Conservation (phyloP, 768 basidiomycete species). For the Podaxis sp. region DNA sequence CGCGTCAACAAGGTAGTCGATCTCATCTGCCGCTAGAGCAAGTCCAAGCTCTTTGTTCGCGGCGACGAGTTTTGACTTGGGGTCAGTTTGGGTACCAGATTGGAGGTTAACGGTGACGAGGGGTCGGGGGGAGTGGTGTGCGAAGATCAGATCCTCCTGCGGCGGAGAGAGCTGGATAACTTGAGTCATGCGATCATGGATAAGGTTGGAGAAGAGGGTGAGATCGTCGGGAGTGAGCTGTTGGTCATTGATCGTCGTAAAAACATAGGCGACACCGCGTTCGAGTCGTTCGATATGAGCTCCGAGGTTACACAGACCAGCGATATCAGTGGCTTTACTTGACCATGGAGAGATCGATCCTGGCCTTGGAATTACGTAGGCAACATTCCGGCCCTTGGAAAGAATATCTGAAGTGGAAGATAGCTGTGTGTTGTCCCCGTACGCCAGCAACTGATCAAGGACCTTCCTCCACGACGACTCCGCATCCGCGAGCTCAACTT, state of each 20-base stretch:
- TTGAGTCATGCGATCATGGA: slow-evolving; percentile 98
- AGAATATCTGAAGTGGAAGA: slow-evolving; percentile 34
- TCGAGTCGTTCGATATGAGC: slow-evolving; percentile 76
- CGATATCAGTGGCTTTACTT: slow-evolving; percentile 96
- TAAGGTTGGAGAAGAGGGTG: slow-evolving; percentile 53
- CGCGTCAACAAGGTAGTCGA: slow-evolving; percentile 86
- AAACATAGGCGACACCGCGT: slow-evolving; percentile 69
- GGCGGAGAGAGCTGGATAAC: slow-evolving; percentile 58
- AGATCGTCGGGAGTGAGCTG: slow-evolving; percentile 44
- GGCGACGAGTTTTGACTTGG: slow-evolving; percentile 58
- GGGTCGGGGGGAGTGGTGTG: slow-evolving; percentile 58
- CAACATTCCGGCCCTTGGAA: slow-evolving; percentile 36
- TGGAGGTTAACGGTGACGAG: slow-evolving; percentile 68
- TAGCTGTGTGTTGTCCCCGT: slow-evolving; percentile 73
- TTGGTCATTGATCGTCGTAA: slow-evolving; percentile 40
- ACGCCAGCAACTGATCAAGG: slow-evolving; percentile 71
- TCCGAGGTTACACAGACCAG: slow-evolving; percentile 78
- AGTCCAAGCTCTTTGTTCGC: slow-evolving; percentile 88
- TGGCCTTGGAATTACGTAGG: slow-evolving; percentile 76
- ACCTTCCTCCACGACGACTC: slow-evolving; percentile 43
- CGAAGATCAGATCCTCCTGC: slow-evolving; percentile 50
- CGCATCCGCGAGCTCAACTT: slow-evolving; percentile 41
- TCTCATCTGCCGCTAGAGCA: slow-evolving; percentile 85
- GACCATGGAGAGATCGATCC: slow-evolving; percentile 99
- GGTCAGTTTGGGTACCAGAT: slow-evolving; percentile 26